Conservation (phyloP, 2,329 filamentous ascomycete genomes). For the Exophiala sp. region DNA sequence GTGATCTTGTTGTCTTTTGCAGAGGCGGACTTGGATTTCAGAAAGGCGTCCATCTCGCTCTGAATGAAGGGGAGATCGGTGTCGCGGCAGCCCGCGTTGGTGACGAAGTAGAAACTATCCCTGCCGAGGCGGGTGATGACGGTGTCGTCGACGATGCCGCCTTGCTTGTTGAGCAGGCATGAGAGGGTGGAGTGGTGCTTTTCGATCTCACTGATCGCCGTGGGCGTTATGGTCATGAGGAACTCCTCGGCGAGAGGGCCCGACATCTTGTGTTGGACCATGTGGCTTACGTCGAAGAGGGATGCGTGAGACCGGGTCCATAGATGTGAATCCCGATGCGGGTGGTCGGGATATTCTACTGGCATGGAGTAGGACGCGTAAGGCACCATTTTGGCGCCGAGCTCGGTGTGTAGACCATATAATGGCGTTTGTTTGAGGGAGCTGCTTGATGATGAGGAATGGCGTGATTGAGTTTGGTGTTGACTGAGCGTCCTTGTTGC, state of each 20-base stretch:
- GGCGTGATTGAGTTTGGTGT: neutral
- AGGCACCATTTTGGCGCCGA: slow-evolving; percentile 92
- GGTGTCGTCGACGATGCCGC: slow-evolving; percentile 92
- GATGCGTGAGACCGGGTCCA: slow-evolving; percentile 87
- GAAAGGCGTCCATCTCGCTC: slow-evolving; percentile 63
- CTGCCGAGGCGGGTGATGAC: slow-evolving; percentile 77
- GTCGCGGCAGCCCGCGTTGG: slow-evolving; percentile 85
- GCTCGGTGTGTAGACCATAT: slow-evolving; percentile 71
- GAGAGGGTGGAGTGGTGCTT: slow-evolving; percentile 75
- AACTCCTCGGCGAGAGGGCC: slow-evolving; percentile 78
- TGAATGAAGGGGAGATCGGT: slow-evolving; percentile 80
- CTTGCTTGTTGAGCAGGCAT: slow-evolving; percentile 76
- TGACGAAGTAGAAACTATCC: slow-evolving; percentile 85
- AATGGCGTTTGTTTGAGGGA: slow-evolving; percentile 59
- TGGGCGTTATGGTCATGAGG: slow-evolving; percentile 79
- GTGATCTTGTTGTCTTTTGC: slow-evolving; percentile 47
- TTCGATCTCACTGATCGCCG: slow-evolving; percentile 62
- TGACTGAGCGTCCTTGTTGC: neutral
- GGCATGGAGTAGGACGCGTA: slow-evolving; percentile 94
- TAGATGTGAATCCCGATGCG: slow-evolving; percentile 78
- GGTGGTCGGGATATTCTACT: slow-evolving; percentile 75
- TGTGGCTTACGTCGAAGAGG: slow-evolving; percentile 94
- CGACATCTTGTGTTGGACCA: slow-evolving; percentile 82
- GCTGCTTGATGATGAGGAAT: slow-evolving; percentile 9
- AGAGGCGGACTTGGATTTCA: slow-evolving; percentile 44